A percentile compares a stretch with the other conserved stretches of the same genome.
Evolutionary conservation across 805 yeast genomes (phyloP).

Genomic region (Sungouiozyma intestinalis): DNA sequence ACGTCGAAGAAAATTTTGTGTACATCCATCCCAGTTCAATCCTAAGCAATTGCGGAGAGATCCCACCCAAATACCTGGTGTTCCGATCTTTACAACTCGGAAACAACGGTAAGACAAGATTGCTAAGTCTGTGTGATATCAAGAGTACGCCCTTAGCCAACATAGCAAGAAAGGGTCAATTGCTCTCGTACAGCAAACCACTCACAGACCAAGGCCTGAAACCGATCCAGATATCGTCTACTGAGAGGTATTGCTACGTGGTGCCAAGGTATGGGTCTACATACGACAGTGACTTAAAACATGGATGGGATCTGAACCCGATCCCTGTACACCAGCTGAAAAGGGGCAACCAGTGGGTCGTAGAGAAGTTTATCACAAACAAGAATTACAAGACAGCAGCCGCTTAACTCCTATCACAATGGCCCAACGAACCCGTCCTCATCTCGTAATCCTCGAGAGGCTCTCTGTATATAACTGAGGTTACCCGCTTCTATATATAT

Average conservation of each 20-base stretch:
- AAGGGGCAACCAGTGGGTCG: conserved; percentile 56
- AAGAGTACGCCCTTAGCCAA: conserved; percentile 67
- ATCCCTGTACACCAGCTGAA: conserved; percentile 66
- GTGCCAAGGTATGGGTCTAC: conserved; percentile 84
- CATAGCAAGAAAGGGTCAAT: conserved; percentile 59
- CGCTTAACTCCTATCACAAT: background rate
- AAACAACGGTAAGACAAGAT: conserved; percentile 41
- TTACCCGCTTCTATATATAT: too few relatives aligned
- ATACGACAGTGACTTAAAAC: conserved; percentile 62
- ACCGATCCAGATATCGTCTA: conserved; percentile 54
- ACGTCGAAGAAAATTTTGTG: conserved; percentile 43
- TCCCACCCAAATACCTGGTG: conserved; percentile 73
- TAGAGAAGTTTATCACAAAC: conserved; percentile 25
- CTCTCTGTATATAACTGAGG: too few relatives aligned
- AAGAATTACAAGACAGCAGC: conserved; percentile 16
- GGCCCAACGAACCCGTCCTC: too few relatives aligned
- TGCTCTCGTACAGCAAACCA: conserved; percentile 82
- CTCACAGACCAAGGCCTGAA: conserved; percentile 76
- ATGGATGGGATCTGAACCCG: conserved; percentile 88
- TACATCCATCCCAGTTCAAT: conserved; percentile 77
- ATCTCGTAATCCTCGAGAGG: too few relatives aligned
- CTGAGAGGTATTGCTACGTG: conserved; percentile 78
- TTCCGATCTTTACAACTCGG: conserved; percentile 58
- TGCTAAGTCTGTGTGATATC: conserved; percentile 70
- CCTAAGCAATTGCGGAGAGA: conserved; percentile 45